phyloP scores from a whole-genome alignment of 768 basidiomycete species.

The Hygrophorus russula region DNA sequence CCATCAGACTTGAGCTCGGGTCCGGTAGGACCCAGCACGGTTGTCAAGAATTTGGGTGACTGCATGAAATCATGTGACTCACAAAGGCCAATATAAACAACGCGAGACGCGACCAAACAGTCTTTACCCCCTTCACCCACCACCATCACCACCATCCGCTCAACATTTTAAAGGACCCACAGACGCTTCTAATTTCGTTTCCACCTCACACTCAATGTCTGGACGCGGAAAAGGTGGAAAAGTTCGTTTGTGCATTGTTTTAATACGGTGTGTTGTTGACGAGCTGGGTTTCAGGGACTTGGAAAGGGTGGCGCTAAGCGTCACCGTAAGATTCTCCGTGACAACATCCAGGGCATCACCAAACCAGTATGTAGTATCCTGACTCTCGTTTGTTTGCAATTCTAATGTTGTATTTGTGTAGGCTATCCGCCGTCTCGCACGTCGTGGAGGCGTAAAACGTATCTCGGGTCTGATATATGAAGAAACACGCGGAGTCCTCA shows the following conservation, averaged over 20 bases:
- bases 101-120: background rate
- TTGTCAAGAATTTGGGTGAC: conserved; percentile 15
- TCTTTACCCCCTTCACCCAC: background rate
- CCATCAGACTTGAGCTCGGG: conserved; percentile 6
- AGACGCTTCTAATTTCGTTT: conserved; percentile 13
- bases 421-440: conserved; percentile 70
- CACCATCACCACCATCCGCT: too few relatives aligned
- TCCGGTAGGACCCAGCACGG: conserved; percentile 14
- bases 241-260: conserved; percentile 21
- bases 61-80: background rate
- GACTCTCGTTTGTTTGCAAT: conserved; percentile 1
- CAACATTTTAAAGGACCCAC: too few relatives aligned
- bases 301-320: conserved; percentile 75
- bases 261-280: background rate
- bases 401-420: conserved; percentile 38
- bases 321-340: conserved; percentile 72
- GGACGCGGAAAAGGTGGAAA: conserved; percentile 76
- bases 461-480: conserved; percentile 56
- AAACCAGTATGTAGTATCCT: conserved; percentile 4
- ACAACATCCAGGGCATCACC: conserved; percentile 63
- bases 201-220: conserved; percentile 40
- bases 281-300: conserved; percentile 37
- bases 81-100: too few relatives aligned
- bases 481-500: conserved; percentile 74
- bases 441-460: conserved; percentile 74